Percentiles rank a stretch among this genome's conserved stretches.
Evolutionary conservation across 2,329 filamentous ascomycete species (phyloP).

Genomic region (Dactylellina drechsleri): DNA sequence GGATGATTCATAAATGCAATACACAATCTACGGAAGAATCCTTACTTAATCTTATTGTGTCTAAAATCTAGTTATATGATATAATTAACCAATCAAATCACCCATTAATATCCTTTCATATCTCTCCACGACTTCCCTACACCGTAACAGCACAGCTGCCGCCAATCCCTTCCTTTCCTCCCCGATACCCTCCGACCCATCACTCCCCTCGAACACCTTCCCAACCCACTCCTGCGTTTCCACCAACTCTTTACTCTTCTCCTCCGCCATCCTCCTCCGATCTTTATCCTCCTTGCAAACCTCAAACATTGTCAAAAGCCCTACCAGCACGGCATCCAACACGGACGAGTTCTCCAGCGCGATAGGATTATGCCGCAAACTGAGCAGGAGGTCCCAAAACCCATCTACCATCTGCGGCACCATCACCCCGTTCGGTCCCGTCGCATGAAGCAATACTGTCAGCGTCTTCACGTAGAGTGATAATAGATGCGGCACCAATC

Average conservation of each 20-base stretch:
- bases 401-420: constrained; percentile 84
- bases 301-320: constrained; percentile 81
- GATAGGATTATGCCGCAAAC: constrained; percentile 66
- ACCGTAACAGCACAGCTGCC: constrained; percentile 78
- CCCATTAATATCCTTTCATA: constrained; percentile 58
- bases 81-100: constrained; percentile 51
- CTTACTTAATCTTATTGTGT: too few species aligned
- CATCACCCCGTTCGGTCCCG: constrained; percentile 79
- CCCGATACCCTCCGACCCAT: constrained; percentile 51
- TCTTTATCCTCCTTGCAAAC: constrained; percentile 77
- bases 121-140: constrained; percentile 72
- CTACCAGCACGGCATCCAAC: constrained; percentile 79
- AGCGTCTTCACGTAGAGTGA: constrained; percentile 86
- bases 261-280: constrained; percentile 73
- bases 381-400: constrained; percentile 83
- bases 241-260: constrained; percentile 78
- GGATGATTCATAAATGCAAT: background rate
- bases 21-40: background rate
- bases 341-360: constrained; percentile 72
- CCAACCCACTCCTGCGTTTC: constrained; percentile 90
- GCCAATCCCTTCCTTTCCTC: constrained; percentile 65
- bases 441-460: constrained; percentile 81
- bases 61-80: too few species aligned
- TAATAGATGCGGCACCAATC: constrained; percentile 72
- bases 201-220: constrained; percentile 72